Evolutionary conservation across 169 alveolate genomes (phyloP), one percentile per base, ranked within the genome.

Genomic region (Fabrea salina): DNA sequence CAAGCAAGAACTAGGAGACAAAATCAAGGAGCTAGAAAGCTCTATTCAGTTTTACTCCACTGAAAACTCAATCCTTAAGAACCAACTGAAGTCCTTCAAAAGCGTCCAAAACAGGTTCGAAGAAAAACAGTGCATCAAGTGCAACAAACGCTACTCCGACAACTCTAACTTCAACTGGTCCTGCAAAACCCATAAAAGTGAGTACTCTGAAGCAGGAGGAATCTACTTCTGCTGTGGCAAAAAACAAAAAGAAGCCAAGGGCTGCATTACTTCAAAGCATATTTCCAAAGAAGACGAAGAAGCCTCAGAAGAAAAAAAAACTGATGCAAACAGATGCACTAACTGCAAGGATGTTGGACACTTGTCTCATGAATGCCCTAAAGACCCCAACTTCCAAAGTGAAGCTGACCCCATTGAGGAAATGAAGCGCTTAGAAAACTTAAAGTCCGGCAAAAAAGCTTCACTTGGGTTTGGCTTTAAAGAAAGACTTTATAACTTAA

Each of bases 171-270:
- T 30, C 47, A 84, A 84, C 39, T 84, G 89, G 87, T 84, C 89
- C 27, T 84, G 89, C 47, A 39, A 74, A 37, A 67, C 81, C 40
- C 89, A 84, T 61, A 80, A 75, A 22, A 85, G 86, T 22, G 80
- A 79, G 56, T 80, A 75, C 72, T 79, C 47, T 58, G 85, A 79
- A 39, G 74, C 39, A 32, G 78, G 70, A 4, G 78, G 76, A 35
- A 80, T 79, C 59, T 85, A 78, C 72, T 85, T 84, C 82, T 85
- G 90, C 76, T 85, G 90, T 49, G 90, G 90, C 3, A 70, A 82
- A 56, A 47, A 19, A 27, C 19, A 44, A 5, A 67, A 77, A 64
- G 83, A 83, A 6, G 83, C 82, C 3, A 74, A 68, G 30, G 89
- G 89, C 40, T 83, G 89, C 49, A 78, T 79, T 33, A 22, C 22